Percentiles rank a stretch among this genome's conserved stretches.
phyloP scores from a whole-genome alignment of 495 filamentous ascomycete species.

The Aspergillus nidulans region DNA sequence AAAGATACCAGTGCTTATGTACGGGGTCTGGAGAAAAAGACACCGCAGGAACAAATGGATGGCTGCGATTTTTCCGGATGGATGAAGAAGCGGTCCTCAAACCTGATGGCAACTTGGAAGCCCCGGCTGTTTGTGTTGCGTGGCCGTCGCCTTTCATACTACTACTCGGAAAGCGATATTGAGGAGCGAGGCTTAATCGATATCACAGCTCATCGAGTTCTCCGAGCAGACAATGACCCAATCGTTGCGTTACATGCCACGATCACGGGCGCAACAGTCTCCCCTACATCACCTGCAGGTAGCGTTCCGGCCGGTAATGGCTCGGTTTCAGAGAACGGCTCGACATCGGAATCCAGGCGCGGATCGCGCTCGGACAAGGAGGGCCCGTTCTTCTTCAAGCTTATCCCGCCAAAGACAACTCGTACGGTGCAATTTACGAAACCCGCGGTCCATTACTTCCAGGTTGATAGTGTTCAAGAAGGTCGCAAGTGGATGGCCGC shows the following conservation, averaged over 20 bases:
- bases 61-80: slow-evolving; percentile 92
- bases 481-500: slow-evolving; percentile 98
- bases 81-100: slow-evolving; percentile 99
- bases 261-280: slow-evolving; percentile 77
- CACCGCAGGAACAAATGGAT: slow-evolving; percentile 77
- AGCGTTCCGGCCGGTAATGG: slow-evolving; percentile 52
- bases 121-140: slow-evolving; percentile 88
- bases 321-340: slow-evolving; percentile 28
- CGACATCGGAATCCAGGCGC: slow-evolving; percentile 23
- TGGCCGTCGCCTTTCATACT: slow-evolving; percentile 89
- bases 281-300: slow-evolving; percentile 63
- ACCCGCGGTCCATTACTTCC: slow-evolving; percentile 95
- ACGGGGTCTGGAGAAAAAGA: slow-evolving; percentile 76
- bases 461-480: slow-evolving; percentile 81
- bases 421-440: slow-evolving; percentile 96
- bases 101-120: slow-evolving; percentile 96
- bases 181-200: slow-evolving; percentile 96
- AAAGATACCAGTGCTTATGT: slow-evolving; percentile 93
- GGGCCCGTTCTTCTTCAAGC: slow-evolving; percentile 93
- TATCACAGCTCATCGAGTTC: slow-evolving; percentile 91
- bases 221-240: slow-evolving; percentile 89
- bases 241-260: slow-evolving; percentile 88
- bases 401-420: slow-evolving; percentile 81
- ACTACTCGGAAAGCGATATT: slow-evolving; percentile 87
- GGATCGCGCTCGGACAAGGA: slow-evolving; percentile 34